Base-by-base conservation (phyloP, 805 yeast genomes). In the Priceomyces castillae region DNA sequence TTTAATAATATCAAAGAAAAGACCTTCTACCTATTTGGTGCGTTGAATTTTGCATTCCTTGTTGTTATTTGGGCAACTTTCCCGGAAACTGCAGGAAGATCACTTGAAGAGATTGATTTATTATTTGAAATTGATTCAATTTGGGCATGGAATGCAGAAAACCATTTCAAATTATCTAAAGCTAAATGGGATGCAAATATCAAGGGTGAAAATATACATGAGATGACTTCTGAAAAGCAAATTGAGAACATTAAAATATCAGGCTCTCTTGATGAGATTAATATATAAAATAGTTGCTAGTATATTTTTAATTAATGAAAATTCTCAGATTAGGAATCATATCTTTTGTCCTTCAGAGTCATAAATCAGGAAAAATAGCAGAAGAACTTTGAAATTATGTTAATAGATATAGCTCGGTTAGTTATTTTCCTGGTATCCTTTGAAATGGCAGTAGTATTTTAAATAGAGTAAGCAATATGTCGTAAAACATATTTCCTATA, bases 1-100 rank as follows among this genome's bases (percentile, higher is more conserved):
- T 60, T 76, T 52, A 75, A 74, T 49, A 65, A 75, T 48, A 57
- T 71, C 71, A 66, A 73, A 16, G 73, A 72, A 10, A 74, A 72
- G 48, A 69, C 73, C 20, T 74, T 70, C 4, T 71, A 71, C 49
- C 63, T 76, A 43, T 64, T 71, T 61, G 72, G 70, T 16, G 78
- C 69, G 0, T 52, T 56, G 11, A 56, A 63, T 15, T 33, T 64
- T 4, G 2, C 60, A 9, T 53, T 47, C 5, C 47, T 63, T 4
- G 15, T 37, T 15, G 38, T 34, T 11, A 31, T 40, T 14, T 43
- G 36, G n/a, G 37, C 41, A 15, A 30, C 30, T 34, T 37, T 34
- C 14, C 50, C 50, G 3, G 47, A 44, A 16, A 40, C 40, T 4
- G 43, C 43, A 7, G 30, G 37, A 23, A 38, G 50, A 20, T 30